A percentile compares a stretch with the other conserved stretches of the same genome.
These are phyloP conservation scores for Pyrenophora graminea DNA, from an alignment of 2,329 filamentous ascomycete genomes.

Conservation along the genomic window DNA sequence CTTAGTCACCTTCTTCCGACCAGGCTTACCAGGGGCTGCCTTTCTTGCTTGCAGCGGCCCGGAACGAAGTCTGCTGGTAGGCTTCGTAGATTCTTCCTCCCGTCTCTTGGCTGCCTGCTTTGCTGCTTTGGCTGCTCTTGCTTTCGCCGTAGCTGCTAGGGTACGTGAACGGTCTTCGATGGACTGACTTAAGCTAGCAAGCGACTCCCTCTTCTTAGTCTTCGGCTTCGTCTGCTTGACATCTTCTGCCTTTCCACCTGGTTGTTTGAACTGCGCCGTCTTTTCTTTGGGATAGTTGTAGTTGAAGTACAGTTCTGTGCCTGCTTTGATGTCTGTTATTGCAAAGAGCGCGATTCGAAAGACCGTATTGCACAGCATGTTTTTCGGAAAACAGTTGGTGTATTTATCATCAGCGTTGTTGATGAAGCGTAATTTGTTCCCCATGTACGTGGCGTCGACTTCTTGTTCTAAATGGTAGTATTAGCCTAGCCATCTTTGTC, in stretches of 20 bases:
- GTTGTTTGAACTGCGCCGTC: slow-evolving; percentile 30
- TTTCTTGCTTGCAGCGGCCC: slow-evolving; percentile 14
- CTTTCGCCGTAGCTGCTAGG: slow-evolving; percentile 11
- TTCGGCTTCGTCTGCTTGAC: slow-evolving; percentile 16
- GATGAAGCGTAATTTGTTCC: slow-evolving; percentile 82
- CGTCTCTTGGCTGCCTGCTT: slow-evolving; percentile 14
- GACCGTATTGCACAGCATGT: slow-evolving; percentile 74
- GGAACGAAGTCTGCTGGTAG: neutral
- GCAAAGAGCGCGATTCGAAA: slow-evolving; percentile 76
- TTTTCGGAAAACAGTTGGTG: slow-evolving; percentile 67
- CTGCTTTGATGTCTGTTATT: slow-evolving; percentile 66
- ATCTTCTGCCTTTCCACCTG: slow-evolving; percentile 16
- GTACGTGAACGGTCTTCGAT: slow-evolving; percentile 1
- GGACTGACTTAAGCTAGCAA: neutral
- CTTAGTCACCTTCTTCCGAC: neutral
- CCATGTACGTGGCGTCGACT: slow-evolving; percentile 74
- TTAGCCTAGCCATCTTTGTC: slow-evolving; percentile 8
- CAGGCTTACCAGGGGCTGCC: slow-evolving; percentile 1
- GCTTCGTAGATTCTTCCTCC: slow-evolving; percentile 1
- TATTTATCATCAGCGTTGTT: slow-evolving; percentile 68
- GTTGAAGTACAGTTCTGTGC: slow-evolving; percentile 81
- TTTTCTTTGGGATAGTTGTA: slow-evolving; percentile 59
- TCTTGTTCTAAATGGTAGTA: slow-evolving; percentile 46
- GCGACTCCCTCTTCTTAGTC: slow-evolving; percentile 6
- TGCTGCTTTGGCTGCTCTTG: slow-evolving; percentile 19